Percentiles rank a stretch among this genome's conserved stretches.
Evolutionary conservation across 768 basidiomycete genomes (phyloP).

Genomic region (Suillus plorans): DNA sequence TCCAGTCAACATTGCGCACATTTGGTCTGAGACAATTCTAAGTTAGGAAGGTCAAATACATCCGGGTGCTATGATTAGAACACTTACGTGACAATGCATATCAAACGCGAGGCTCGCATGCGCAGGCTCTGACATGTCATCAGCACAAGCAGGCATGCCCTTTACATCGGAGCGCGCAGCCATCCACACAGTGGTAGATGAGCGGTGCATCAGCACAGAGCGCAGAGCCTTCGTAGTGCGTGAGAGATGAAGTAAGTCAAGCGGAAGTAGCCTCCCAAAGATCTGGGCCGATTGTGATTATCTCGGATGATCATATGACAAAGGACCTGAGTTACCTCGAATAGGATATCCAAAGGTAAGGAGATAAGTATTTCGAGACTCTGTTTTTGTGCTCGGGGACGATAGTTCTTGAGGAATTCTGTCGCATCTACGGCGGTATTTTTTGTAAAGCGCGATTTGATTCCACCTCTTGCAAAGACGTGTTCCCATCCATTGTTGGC

Average conservation of each 20-base stretch:
- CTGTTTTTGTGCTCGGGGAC: constrained; percentile 2
- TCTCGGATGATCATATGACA: constrained; percentile 14
- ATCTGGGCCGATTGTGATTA: constrained; percentile 13
- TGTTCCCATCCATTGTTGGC: constrained; percentile 3
- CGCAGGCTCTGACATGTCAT: constrained; percentile 27
- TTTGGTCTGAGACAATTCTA: constrained; percentile 7
- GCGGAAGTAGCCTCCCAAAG: constrained; percentile 29
- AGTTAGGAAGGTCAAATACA: neutral
- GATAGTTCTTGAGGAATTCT: neutral
- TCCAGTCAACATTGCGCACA: constrained; percentile 8
- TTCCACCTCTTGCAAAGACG: constrained; percentile 2
- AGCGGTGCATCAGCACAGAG: constrained; percentile 23
- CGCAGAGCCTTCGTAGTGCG: constrained; percentile 31
- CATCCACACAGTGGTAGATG: constrained; percentile 26
- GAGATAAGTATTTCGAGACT: constrained; percentile 19
- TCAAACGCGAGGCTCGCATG: constrained; percentile 31
- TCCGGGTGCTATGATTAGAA: neutral
- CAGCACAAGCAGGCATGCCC: constrained; percentile 26
- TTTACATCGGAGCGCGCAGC: constrained; percentile 19
- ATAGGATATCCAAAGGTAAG: constrained; percentile 21
- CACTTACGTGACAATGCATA: constrained; percentile 30
- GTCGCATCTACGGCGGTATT: neutral
- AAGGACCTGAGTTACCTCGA: constrained; percentile 18
- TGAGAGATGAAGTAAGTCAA: constrained; percentile 33
- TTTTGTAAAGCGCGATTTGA: neutral